Percentiles rank a stretch among this genome's conserved stretches.
phyloP scores from a whole-genome alignment of 306 rosid species.

The Cicer cuneatum region DNA sequence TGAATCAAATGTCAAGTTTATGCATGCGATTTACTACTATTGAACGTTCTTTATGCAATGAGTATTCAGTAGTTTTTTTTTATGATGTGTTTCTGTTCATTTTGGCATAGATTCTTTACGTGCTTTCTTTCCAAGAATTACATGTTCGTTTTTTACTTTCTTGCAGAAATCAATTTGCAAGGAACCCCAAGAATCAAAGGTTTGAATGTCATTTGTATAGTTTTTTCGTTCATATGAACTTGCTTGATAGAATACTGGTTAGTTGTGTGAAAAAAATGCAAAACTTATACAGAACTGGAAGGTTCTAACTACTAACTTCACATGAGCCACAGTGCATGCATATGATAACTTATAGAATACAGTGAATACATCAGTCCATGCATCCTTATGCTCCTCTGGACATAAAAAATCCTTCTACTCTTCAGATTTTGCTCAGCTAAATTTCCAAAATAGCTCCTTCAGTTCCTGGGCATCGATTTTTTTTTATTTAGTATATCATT shows the following conservation, averaged over 20 bases:
- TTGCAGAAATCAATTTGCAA: slow-evolving; percentile 84
- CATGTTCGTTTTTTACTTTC: slow-evolving; percentile 36
- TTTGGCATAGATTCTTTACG: slow-evolving; percentile 5
- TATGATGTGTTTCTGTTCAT: slow-evolving; percentile 7
- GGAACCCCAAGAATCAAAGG: slow-evolving; percentile 85
- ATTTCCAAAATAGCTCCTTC: slow-evolving; percentile 24
- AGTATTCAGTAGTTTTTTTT: background rate
- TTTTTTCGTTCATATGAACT: slow-evolving; percentile 35
- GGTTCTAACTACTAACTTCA: slow-evolving; percentile 30
- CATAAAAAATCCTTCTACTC: background rate
- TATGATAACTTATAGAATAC: slow-evolving; percentile 2
- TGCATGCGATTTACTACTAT: background rate
- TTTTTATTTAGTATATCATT: background rate
- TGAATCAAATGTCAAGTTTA: background rate
- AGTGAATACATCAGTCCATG: slow-evolving; percentile 10
- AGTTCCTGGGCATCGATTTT: slow-evolving; percentile 5
- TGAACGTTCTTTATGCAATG: slow-evolving; percentile 1
- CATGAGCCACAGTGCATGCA: slow-evolving; percentile 4
- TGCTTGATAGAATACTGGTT: slow-evolving; percentile 15
- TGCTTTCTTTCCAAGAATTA: slow-evolving; percentile 29
- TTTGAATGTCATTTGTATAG: slow-evolving; percentile 44
- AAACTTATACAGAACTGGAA: slow-evolving; percentile 8
- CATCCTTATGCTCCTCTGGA: slow-evolving; percentile 10
- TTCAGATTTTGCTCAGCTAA: slow-evolving; percentile 22
- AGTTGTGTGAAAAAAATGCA: slow-evolving; percentile 1